phyloP scores from a whole-genome alignment of 345 rosid genomes.

The Gossypium arboreum region DNA sequence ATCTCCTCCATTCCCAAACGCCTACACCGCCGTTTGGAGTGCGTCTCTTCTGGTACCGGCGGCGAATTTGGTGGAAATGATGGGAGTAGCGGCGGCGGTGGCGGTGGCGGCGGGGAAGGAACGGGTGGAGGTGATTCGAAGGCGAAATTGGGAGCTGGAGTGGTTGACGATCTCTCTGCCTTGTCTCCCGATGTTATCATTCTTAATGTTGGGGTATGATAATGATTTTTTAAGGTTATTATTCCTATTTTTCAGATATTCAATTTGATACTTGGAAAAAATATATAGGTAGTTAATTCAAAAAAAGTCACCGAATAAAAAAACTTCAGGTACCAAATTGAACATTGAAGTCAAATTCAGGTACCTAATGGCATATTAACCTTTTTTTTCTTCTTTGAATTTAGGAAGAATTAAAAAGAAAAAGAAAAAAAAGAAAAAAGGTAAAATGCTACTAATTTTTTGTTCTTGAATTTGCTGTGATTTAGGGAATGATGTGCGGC shows the following conservation, averaged over 20 bases:
- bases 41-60: constrained; percentile 41
- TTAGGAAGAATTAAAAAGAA: too few species aligned
- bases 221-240: too few species aligned
- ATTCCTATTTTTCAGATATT: too few species aligned
- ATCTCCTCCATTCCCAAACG: constrained; percentile 28
- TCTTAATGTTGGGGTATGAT: constrained; percentile 82
- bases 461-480: not conserved
- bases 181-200: constrained; percentile 66
- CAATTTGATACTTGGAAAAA: too few species aligned
- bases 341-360: too few species aligned
- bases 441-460: not conserved
- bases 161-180: constrained; percentile 38
- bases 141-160: constrained; percentile 43
- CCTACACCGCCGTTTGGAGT: constrained; percentile 39
- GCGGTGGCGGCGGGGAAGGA: constrained; percentile 38
- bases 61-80: constrained; percentile 30
- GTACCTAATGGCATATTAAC: too few species aligned
- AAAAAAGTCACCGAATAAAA: too few species aligned
- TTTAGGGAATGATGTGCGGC: constrained; percentile 95
- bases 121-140: constrained; percentile 53
- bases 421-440: too few species aligned
- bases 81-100: constrained; percentile 38
- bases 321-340: too few species aligned
- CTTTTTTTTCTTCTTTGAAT: too few species aligned
- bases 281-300: too few species aligned